Conservation (phyloP, 192 early-diverging fungal species). For the Coemansia nantahalensis region DNA sequence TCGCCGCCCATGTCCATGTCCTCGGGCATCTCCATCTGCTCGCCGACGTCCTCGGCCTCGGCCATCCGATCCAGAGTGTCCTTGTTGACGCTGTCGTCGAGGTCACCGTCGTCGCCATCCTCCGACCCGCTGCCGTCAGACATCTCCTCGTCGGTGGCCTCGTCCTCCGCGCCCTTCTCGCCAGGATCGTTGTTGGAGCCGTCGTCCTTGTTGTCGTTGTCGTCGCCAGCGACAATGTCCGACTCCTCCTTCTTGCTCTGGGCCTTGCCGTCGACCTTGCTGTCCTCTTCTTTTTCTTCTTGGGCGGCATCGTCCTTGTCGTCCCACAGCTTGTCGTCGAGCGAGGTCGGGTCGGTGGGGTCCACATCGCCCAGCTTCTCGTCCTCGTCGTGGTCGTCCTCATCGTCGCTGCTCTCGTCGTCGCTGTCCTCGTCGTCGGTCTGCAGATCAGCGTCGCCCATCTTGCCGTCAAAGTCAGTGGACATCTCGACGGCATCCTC, state of each 20-base stretch:
- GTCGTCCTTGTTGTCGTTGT: slow-evolving; percentile 45
- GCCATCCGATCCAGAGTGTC: slow-evolving; percentile 52
- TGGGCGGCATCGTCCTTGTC: slow-evolving; percentile 59
- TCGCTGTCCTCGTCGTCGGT: slow-evolving; percentile 76
- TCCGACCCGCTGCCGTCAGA: slow-evolving; percentile 54
- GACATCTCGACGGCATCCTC: slow-evolving; percentile 96
- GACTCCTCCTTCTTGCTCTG: slow-evolving; percentile 40
- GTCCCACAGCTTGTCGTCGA: slow-evolving; percentile 98
- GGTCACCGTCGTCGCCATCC: slow-evolving; percentile 54
- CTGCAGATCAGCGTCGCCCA: slow-evolving; percentile 85
- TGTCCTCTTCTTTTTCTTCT: slow-evolving; percentile 53
- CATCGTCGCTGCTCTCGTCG: slow-evolving; percentile 59
- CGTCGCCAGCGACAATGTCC: slow-evolving; percentile 51
- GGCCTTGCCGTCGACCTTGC: slow-evolving; percentile 52
- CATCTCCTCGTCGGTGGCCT: slow-evolving; percentile 34
- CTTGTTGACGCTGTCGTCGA: slow-evolving; percentile 53
- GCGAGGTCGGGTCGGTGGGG: slow-evolving; percentile 76
- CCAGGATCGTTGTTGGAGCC: slow-evolving; percentile 33
- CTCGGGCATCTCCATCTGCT: slow-evolving; percentile 60
- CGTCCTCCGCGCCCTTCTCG: slow-evolving; percentile 22
- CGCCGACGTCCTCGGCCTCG: slow-evolving; percentile 53
- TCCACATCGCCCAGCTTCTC: slow-evolving; percentile 94
- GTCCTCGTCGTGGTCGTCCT: slow-evolving; percentile 71
- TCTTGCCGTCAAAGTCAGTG: slow-evolving; percentile 88
- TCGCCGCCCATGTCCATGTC: slow-evolving; percentile 57